Conservation (phyloP, 2,329 filamentous ascomycete genomes). For the Aspergillus thermomutatus region DNA sequence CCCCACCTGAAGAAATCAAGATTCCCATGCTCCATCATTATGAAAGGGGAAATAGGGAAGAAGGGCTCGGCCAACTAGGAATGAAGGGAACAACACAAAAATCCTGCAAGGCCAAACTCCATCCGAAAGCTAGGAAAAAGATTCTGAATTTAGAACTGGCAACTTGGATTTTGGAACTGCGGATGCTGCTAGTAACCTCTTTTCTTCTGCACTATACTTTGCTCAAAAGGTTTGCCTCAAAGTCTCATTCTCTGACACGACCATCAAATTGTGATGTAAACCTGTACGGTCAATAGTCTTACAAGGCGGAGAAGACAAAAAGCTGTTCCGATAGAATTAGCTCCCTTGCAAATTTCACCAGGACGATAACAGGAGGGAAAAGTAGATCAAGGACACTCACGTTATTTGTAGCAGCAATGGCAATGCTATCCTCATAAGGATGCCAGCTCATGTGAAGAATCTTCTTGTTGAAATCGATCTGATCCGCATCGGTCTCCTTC, state of each 20-base stretch:
- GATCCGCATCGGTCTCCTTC: constrained; percentile 97
- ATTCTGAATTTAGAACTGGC: constrained; percentile 18
- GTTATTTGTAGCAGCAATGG: constrained; percentile 98
- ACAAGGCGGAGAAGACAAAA: constrained; percentile 76
- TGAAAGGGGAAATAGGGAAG: constrained; percentile 8
- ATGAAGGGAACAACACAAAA: constrained; percentile 1
- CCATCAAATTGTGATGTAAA: constrained; percentile 22
- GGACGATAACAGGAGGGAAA: neutral
- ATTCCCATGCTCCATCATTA: too few species aligned
- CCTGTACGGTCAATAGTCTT: constrained; percentile 19
- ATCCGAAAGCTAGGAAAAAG: constrained; percentile 11
- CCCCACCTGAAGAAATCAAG: too few species aligned
- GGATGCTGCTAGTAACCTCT: constrained; percentile 22
- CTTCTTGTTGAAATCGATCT: constrained; percentile 99
- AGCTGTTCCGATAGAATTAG: constrained; percentile 48
- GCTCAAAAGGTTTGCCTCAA: constrained; percentile 8
- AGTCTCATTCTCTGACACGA: constrained; percentile 15
- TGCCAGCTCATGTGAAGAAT: constrained; percentile 99
- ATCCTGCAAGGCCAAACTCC: constrained; percentile 15
- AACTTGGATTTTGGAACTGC: constrained; percentile 21
- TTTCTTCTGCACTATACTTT: constrained; percentile 12
- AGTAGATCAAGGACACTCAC: constrained; percentile 56
- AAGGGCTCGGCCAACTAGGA: too few species aligned
- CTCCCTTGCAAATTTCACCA: neutral
- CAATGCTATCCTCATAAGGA: constrained; percentile 98